These are phyloP conservation scores for Ceriops decandra DNA, from an alignment of 345 rosid genomes.

Conservation along the genomic window DNA sequence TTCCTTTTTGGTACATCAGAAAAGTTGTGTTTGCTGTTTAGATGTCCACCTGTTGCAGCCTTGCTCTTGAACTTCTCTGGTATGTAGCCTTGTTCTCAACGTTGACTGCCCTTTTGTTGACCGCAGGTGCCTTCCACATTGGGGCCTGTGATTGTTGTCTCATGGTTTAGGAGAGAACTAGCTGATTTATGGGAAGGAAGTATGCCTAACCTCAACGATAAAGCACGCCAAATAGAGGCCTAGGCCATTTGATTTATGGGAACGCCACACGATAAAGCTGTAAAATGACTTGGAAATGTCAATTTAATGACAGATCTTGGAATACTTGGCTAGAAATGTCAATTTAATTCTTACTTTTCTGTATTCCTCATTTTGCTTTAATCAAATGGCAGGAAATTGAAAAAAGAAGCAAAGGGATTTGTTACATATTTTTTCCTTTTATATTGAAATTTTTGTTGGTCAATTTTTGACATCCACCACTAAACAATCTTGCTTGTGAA, in stretches of 20 bases:
- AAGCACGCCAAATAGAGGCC: constrained; percentile 63
- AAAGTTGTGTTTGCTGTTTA: too few species aligned
- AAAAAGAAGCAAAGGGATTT: not conserved
- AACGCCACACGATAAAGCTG: constrained; percentile 15
- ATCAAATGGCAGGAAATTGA: not conserved
- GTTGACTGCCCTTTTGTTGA: not conserved
- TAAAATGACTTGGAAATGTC: constrained; percentile 28
- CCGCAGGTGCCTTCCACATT: constrained; percentile 83
- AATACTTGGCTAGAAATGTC: constrained; percentile 12
- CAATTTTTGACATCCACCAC: too few species aligned
- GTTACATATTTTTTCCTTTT: not conserved
- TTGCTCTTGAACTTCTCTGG: not conserved
- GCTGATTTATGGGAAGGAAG: constrained; percentile 90
- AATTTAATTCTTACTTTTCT: constrained; percentile 15
- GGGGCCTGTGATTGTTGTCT: constrained; percentile 74
- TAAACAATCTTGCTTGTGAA: too few species aligned
- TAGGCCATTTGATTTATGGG: constrained; percentile 26
- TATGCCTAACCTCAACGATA: constrained; percentile 43
- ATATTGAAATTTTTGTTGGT: not conserved
- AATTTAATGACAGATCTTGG: constrained; percentile 16
- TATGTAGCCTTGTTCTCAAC: too few species aligned
- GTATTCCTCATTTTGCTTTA: constrained; percentile 1
- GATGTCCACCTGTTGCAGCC: not conserved
- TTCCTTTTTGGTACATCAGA: too few species aligned
- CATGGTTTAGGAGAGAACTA: constrained; percentile 82